These are phyloP conservation scores for Coemansia umbellata DNA, from an alignment of 192 early-diverging fungal species.

Conservation along the genomic window DNA sequence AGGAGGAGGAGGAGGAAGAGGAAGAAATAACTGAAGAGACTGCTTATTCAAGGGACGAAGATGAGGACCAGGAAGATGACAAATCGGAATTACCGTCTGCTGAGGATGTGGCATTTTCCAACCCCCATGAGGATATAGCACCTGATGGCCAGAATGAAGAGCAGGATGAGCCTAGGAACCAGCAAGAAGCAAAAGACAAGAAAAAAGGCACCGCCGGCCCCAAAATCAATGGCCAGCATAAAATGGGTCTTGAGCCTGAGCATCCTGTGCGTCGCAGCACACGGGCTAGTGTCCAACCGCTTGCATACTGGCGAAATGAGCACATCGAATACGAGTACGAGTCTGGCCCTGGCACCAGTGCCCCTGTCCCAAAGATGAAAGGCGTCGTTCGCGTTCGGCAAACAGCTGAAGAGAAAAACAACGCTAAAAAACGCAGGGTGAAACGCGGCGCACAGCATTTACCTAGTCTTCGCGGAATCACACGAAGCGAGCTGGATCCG, in stretches of 20 bases:
- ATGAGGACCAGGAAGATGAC: neutral
- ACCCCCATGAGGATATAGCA: constrained; percentile 6
- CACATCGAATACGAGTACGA: constrained; percentile 47
- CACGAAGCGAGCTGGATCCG: constrained; percentile 22
- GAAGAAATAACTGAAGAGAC: neutral
- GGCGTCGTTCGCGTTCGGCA: constrained; percentile 45
- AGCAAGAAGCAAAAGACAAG: neutral
- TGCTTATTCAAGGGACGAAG: neutral
- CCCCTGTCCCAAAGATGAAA: constrained; percentile 30
- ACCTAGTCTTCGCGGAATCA: constrained; percentile 23
- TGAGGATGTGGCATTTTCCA: constrained; percentile 5
- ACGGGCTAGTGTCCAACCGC: constrained; percentile 29
- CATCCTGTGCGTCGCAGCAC: constrained; percentile 34
- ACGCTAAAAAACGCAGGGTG: constrained; percentile 29
- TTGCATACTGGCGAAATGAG: constrained; percentile 51
- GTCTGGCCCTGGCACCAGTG: neutral
- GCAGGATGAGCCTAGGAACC: neutral
- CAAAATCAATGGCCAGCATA: neutral
- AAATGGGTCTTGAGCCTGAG: neutral
- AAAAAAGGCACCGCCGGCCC: too few relatives aligned
- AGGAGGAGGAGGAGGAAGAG: neutral
- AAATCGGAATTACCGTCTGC: neutral
- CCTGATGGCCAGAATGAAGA: neutral
- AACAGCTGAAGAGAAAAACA: constrained; percentile 38
- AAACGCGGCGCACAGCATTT: constrained; percentile 1